These are phyloP conservation scores for Backusella liffmaniae DNA, from an alignment of 192 early-diverging fungal species.

Conservation along the genomic window DNA sequence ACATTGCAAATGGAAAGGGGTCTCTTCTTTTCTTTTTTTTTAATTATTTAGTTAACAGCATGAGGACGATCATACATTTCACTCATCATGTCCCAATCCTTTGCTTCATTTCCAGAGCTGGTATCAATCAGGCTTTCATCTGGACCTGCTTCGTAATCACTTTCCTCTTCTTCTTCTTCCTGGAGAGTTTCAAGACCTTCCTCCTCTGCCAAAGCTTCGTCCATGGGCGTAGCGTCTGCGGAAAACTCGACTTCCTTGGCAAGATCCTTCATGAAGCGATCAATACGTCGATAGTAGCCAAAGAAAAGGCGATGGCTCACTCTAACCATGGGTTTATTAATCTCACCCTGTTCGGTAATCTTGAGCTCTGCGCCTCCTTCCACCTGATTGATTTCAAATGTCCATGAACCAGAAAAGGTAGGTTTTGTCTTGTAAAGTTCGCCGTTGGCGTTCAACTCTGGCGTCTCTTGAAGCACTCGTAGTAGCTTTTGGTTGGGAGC, in stretches of 20 bases:
- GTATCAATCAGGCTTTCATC: neutral
- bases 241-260: conserved; percentile 1
- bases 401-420: conserved; percentile 34
- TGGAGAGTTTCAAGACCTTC: neutral
- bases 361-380: conserved; percentile 7
- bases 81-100: conserved; percentile 36
- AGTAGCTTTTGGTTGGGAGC: conserved; percentile 11
- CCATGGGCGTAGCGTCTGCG: neutral
- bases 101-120: conserved; percentile 6
- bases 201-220: neutral
- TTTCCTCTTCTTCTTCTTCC: neutral
- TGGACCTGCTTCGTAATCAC: neutral
- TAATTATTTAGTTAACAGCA: neutral
- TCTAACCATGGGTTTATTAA: conserved; percentile 35
- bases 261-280: conserved; percentile 39
- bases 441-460: neutral
- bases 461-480: conserved; percentile 17
- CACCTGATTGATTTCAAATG: conserved; percentile 18
- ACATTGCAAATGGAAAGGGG: neutral
- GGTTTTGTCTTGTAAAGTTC: neutral
- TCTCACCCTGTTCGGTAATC: conserved; percentile 33
- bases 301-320: conserved; percentile 25
- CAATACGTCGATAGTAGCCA: conserved; percentile 34
- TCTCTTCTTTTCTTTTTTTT: neutral
- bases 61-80: conserved; percentile 34